Evolutionary conservation across 208 protist species (phyloP), one percentile per base, ranked within the genome.

Genomic region (Herpetomonas tarakana): DNA sequence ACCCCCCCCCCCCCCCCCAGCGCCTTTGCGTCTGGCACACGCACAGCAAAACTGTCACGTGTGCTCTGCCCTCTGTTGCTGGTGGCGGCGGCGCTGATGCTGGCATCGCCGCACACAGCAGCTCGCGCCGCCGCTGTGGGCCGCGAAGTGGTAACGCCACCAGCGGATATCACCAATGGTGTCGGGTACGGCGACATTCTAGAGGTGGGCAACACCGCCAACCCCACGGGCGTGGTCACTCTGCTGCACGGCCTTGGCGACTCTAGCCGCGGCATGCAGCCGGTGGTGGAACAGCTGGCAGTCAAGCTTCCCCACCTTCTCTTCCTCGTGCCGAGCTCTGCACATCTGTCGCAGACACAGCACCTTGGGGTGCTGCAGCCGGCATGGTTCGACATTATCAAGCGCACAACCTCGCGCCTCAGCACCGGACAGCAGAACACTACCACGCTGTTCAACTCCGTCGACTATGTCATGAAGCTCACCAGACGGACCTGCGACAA

Each of bases 321-420:
- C 19, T 88, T 95, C 51, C 65, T 95, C 9, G 71, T 90, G 0
- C 86, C 88, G 25, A 53, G 46, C 9, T 6, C 35, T 18, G 35
- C 35, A 14, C 35, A 18, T 6, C 35, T 41, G 35, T 14, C 35
- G 35, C 35, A 41, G 35, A 41, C 35, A 41, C 35, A 41, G 6
- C 14, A 18, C 9, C 6, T 18, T 6, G 86, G 86, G 3, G 55
- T 61, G 44, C n/a, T 12, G 21, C 92, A 91, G 87, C 73, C 71
- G n/a, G 65, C 89, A 24, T 96, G 89, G 89, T 96, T 90, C 57
- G 89, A 96, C 70, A 91, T 96, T 45, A 78, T 68, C 24, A 57
- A 65, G 2, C 31, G 86, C 16, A 52, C 1, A 1, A 31, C 44
- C 9, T 22, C 9, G 9, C 6, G 18, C 29, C 35, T 65, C 21